Percentiles rank a stretch among this genome's conserved stretches.
Conservation (phyloP, 352 stramenopile species). For the Globisporangium polare region DNA sequence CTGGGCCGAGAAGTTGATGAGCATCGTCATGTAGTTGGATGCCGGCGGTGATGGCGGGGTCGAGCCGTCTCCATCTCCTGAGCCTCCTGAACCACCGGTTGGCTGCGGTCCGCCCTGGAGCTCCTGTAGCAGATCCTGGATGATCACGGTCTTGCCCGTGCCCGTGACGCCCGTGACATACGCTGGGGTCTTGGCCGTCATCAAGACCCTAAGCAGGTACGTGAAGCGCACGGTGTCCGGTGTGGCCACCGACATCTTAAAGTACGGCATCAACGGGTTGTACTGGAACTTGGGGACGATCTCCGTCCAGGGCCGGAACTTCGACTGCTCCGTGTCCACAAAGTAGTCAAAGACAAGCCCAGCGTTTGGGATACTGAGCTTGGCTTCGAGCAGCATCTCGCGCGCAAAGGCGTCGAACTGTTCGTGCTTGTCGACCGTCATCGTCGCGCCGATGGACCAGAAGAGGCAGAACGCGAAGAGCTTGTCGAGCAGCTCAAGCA, state of each 20-base stretch:
- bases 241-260: constrained; percentile 81
- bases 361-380: constrained; percentile 48
- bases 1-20: constrained; percentile 92
- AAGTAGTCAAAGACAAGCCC: constrained; percentile 87
- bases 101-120: constrained; percentile 26
- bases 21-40: constrained; percentile 66
- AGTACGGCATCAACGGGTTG: constrained; percentile 53
- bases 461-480: constrained; percentile 89
- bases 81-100: constrained; percentile 10
- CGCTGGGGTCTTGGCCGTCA: constrained; percentile 61
- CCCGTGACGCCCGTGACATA: constrained; percentile 89
- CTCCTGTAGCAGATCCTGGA: constrained; percentile 74
- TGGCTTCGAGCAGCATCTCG: constrained; percentile 41
- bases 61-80: constrained; percentile 16
- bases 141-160: constrained; percentile 87
- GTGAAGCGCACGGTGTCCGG: constrained; percentile 71
- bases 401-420: constrained; percentile 82
- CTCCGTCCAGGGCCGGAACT: constrained; percentile 53
- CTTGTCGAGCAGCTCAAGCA: constrained; percentile 60
- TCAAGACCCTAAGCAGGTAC: constrained; percentile 50
- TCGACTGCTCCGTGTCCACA: constrained; percentile 51
- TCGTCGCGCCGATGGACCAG: constrained; percentile 89
- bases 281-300: constrained; percentile 72
- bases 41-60: constrained; percentile 16
- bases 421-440: constrained; percentile 68